Base-by-base conservation (phyloP, 805 yeast genomes). In the Monosporozyma aerobia region DNA sequence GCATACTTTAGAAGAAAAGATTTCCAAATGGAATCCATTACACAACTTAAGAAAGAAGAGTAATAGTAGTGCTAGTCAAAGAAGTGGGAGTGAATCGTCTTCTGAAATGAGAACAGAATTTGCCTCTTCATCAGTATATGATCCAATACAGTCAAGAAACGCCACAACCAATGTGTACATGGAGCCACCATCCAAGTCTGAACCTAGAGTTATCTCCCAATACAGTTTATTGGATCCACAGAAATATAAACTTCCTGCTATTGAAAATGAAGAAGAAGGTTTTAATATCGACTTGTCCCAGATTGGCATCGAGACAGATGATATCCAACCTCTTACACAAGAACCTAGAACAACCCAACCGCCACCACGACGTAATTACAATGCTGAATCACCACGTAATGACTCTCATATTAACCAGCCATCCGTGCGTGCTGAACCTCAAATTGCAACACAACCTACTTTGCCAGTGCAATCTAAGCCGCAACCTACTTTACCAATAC, bases 1-100 rank as follows among this genome's bases (percentile, higher is more conserved):
- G 19, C 63, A 62, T 48, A 33, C 59, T 1, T 37, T 63, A 29
- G 66, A 63, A 49, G 62, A 60, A n/a, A 63, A 62, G 48, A 51
- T 62, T 10, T 59, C 68, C 1, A 63, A 63, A 51, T 65, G 68
- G 69, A 65, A 65, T 48, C 67, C 67, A 6, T 44, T 64, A 19
- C 54, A 58, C 47, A 62, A 64, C 30, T 54, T 61, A 13, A 57
- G 61, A 40, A 66, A 64, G 51, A 64, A 61, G 44, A 58, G 64
- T 37, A 56, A 55, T 40, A 54, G 61, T 16, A 54, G 54, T 43
- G 35, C 23, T 6, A 49, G 49, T 39, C 55, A 61, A 25, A 54
- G 55, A 32, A 47, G 55, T 25, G 57, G 59, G 30, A 52, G 41
- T 47, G 52, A 41, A 8, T 51, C 53, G 14, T 53, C 58, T 16